Conservation (phyloP, 2,329 filamentous ascomycete genomes). For the Botryosphaeria dothidea region DNA sequence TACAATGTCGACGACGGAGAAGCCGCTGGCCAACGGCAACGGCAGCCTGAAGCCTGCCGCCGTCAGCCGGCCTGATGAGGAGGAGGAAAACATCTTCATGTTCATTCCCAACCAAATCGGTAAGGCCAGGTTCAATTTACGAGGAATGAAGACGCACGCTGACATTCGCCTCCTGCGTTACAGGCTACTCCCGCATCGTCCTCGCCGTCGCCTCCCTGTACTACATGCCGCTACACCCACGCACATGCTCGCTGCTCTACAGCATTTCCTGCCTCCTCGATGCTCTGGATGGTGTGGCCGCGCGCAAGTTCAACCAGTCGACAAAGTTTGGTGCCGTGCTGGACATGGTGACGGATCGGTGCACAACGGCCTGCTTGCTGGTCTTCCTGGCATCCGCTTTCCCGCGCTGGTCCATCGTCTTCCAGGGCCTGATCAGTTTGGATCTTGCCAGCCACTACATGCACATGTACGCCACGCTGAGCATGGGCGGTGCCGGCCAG, state of each 20-base stretch:
- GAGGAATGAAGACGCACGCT: not conserved
- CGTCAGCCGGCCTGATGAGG: constrained; percentile 23
- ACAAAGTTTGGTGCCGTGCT: constrained; percentile 95
- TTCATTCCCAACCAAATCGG: constrained; percentile 56
- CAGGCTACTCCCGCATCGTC: constrained; percentile 53
- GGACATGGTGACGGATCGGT: constrained; percentile 98
- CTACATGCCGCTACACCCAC: constrained; percentile 98
- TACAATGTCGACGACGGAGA: constrained; percentile 13
- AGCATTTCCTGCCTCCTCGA: constrained; percentile 93
- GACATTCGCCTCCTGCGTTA: not conserved
- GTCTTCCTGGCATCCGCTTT: constrained; percentile 95
- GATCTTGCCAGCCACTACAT: constrained; percentile 97
- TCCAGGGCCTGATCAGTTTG: constrained; percentile 88
- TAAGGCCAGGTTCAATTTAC: constrained; percentile 28
- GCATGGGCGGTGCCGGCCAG: constrained; percentile 75
- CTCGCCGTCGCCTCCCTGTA: constrained; percentile 86
- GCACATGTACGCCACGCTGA: constrained; percentile 96
- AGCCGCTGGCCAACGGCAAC: constrained; percentile 17
- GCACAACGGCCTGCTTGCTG: constrained; percentile 91
- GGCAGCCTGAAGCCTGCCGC: constrained; percentile 1
- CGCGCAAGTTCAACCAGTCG: constrained; percentile 81
- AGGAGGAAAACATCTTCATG: constrained; percentile 56
- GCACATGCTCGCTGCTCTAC: constrained; percentile 89
- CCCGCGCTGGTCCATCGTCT: constrained; percentile 89
- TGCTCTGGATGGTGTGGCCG: constrained; percentile 92